A percentile compares a stretch with the other conserved stretches of the same genome.
Evolutionary conservation across 768 basidiomycete species (phyloP).

Genomic region (Neoboletus magnificus): DNA sequence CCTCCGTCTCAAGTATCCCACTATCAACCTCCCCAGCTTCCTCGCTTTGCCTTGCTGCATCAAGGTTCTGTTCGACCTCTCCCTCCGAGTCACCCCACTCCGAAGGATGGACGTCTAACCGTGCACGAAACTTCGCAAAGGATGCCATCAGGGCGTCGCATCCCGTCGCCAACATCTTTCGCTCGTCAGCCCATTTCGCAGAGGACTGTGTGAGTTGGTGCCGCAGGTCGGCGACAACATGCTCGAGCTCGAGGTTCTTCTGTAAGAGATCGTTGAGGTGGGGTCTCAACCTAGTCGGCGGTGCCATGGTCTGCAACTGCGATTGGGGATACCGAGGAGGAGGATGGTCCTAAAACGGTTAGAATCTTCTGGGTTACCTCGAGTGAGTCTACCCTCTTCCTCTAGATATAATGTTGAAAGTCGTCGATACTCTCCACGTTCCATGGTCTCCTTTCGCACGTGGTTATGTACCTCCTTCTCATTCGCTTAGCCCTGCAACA

Average conservation of each 20-base stretch:
- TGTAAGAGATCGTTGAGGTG: conserved; percentile 28
- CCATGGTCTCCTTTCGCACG: conserved; percentile 15
- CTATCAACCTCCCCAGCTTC: conserved; percentile 13
- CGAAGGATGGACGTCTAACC: conserved; percentile 18
- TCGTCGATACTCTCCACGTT: conserved; percentile 2
- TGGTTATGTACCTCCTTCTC: background rate
- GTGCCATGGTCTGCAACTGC: conserved; percentile 19
- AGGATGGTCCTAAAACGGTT: background rate
- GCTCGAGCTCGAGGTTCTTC: conserved; percentile 30
- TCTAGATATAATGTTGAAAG: background rate
- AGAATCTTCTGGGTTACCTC: background rate
- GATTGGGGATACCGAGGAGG: background rate
- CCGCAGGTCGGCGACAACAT: conserved; percentile 25
- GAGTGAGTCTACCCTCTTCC: background rate
- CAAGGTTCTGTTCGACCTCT: conserved; percentile 24
- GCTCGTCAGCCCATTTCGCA: conserved; percentile 30
- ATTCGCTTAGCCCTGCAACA: background rate
- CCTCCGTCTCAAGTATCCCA: conserved; percentile 2
- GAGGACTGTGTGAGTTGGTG: conserved; percentile 29
- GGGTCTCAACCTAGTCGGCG: conserved; percentile 23
- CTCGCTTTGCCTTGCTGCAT: conserved; percentile 12
- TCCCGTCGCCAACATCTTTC: conserved; percentile 19
- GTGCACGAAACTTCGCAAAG: conserved; percentile 29
- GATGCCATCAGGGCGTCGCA: conserved; percentile 31
- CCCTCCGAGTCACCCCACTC: conserved; percentile 24